Evolutionary conservation across 352 stramenopile species (phyloP), one percentile per base, ranked within the genome.

Genomic region (Phytopythium vexans): DNA sequence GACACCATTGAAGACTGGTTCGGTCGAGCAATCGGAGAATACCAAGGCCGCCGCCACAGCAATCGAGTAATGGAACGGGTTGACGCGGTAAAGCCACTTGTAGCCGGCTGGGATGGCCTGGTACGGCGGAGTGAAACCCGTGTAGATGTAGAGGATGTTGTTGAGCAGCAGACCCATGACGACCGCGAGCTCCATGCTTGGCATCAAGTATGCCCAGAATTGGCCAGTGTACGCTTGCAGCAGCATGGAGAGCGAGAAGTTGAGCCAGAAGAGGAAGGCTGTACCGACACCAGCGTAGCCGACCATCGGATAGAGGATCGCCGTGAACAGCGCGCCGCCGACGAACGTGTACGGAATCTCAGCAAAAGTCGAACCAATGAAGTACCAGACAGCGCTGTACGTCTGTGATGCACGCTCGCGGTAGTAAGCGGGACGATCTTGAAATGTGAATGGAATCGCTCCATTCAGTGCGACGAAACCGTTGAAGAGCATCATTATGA

Each of bases 371-470:
- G 47, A 52, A 14, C 81, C 70, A 4, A 94, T 46, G 40, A 72
- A 73, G 44, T 97, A 89, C 47, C 81, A 74, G 11, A 68, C 41
- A 36, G 77, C 53, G 15, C 70, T 65, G 53, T 97, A 98, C 66
- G 92, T 96, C 48, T 82, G 55, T 1, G 83, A 76, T n/a, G 79
- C 72, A 34, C 90, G 83, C 57, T 97, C 89, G 3, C 86, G 68
- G 70, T 97, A 97, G 60, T 93, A 97, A 40, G 89, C 81, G 35
- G 84, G 83, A 40, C 92, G 77, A 48, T 97, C 86, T 42, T 81
- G 70, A 50, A 85, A 72, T 41, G 89, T 85, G 6, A 93, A 59
- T 9, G 81, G 70, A 12, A 95, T 44, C 3, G 81, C 75, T 4
- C 64, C 80, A 37, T 91, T 68, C 36, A 91, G 76, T 38, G 68